These are phyloP conservation scores for Cryptococcus sp. DNA, from an alignment of 1,284 basidiomycete genomes.

Conservation along the genomic window DNA sequence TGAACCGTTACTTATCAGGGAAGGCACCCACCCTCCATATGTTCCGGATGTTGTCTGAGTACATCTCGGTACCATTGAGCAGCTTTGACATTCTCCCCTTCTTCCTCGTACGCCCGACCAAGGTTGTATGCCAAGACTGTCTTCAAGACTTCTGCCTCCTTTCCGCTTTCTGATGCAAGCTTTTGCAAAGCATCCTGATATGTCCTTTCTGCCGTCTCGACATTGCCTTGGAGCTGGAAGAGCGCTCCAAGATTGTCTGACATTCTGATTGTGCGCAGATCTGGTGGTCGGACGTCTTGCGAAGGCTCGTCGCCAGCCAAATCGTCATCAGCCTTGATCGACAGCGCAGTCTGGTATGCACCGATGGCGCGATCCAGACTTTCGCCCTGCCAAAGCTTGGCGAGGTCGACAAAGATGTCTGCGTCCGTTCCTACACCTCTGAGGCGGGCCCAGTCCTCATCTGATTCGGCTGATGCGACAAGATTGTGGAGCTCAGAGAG, in stretches of 20 bases:
- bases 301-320: constrained; percentile 18
- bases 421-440: constrained; percentile 70
- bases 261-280: constrained; percentile 53
- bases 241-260: constrained; percentile 81
- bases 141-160: constrained; percentile 62
- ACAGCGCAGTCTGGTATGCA: constrained; percentile 72
- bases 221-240: constrained; percentile 69
- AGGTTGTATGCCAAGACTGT: constrained; percentile 86
- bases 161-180: constrained; percentile 56
- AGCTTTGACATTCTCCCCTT: constrained; percentile 69
- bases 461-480: constrained; percentile 57
- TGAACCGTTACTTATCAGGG: neutral
- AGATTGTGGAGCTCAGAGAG: constrained; percentile 73
- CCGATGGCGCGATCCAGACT: constrained; percentile 70
- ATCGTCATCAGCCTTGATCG: constrained; percentile 52
- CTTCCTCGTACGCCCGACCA: constrained; percentile 81
- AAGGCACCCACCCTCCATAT: constrained; percentile 75
- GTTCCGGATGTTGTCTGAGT: constrained; percentile 82
- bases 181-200: constrained; percentile 54
- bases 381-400: constrained; percentile 80
- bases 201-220: constrained; percentile 56
- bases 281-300: constrained; percentile 18
- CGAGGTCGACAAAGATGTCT: constrained; percentile 83
- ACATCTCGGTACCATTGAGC: constrained; percentile 83
- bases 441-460: constrained; percentile 54